Conservation (phyloP, 441 rosid genomes). For the Mallotus japonicus region DNA sequence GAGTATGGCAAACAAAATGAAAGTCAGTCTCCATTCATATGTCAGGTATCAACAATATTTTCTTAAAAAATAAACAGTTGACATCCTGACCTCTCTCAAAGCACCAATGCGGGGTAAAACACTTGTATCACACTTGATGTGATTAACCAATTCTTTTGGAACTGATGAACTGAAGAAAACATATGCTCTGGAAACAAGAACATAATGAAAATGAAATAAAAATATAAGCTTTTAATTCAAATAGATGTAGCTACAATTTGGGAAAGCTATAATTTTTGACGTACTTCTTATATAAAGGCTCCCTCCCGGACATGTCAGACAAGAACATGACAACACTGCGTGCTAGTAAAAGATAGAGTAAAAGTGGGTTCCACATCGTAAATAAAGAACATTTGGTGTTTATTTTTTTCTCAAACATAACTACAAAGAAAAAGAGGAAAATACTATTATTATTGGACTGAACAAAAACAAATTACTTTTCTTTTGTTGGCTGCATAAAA, state of each 20-base stretch:
- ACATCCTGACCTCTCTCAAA: conserved; percentile 72
- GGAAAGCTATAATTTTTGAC: conserved; percentile 30
- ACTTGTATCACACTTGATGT: conserved; percentile 79
- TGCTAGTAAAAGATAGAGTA: conserved; percentile 45
- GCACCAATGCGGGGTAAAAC: conserved; percentile 89
- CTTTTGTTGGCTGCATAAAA: conserved; percentile 85
- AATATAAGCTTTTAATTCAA: neutral
- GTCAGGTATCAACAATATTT: conserved; percentile 14
- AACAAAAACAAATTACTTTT: conserved; percentile 51
- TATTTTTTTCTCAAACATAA: no score
- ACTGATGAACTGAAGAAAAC: conserved; percentile 94
- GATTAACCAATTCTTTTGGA: conserved; percentile 72
- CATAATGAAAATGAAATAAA: conserved; percentile 14
- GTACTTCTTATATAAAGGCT: conserved; percentile 90
- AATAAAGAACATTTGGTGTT: no score
- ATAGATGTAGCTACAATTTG: conserved; percentile 15
- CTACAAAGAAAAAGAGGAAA: no score
- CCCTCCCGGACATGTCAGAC: conserved; percentile 94
- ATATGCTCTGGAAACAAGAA: conserved; percentile 63
- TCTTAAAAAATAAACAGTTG: neutral
- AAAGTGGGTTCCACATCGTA: conserved; percentile 20
- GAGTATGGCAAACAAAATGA: conserved; percentile 17
- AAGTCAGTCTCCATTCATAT: conserved; percentile 1
- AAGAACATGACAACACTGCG: conserved; percentile 76
- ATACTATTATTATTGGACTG: neutral